phyloP scores from a whole-genome alignment of 345 rosid species.

The Odontarrhena argentea region DNA sequence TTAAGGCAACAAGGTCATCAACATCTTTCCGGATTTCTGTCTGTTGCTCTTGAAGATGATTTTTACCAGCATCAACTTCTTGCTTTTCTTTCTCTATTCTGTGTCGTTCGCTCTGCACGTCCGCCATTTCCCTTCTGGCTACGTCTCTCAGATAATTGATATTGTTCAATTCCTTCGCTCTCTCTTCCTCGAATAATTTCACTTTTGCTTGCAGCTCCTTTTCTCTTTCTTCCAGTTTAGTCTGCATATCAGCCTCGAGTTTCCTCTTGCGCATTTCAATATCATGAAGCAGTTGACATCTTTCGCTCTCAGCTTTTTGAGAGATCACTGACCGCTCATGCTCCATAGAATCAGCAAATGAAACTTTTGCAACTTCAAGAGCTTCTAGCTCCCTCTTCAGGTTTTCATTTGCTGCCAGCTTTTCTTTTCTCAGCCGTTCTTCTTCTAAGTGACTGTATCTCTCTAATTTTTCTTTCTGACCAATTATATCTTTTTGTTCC shows the following conservation, averaged over 20 bases:
- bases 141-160: conserved; percentile 73
- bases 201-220: conserved; percentile 57
- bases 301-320: conserved; percentile 73
- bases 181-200: conserved; percentile 79
- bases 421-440: conserved; percentile 67
- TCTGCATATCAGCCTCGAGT: conserved; percentile 71
- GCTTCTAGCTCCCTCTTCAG: conserved; percentile 67
- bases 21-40: conserved; percentile 81
- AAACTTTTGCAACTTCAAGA: conserved; percentile 67
- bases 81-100: conserved; percentile 65
- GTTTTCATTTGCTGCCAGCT: conserved; percentile 52
- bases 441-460: conserved; percentile 64
- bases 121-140: conserved; percentile 88
- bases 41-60: conserved; percentile 76
- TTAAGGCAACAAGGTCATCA: conserved; percentile 76
- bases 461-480: conserved; percentile 63
- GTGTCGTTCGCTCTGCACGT: conserved; percentile 65
- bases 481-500: conserved; percentile 53
- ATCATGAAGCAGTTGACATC: conserved; percentile 69
- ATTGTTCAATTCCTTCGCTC: conserved; percentile 69
- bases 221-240: conserved; percentile 64
- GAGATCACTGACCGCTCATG: conserved; percentile 61
- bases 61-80: conserved; percentile 66
- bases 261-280: conserved; percentile 68
- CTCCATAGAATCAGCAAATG: conserved; percentile 70